Percentiles rank a stretch among this genome's conserved stretches.
phyloP scores from a whole-genome alignment of 1,284 basidiomycete genomes.

The Cryptococcus wingfieldii region DNA sequence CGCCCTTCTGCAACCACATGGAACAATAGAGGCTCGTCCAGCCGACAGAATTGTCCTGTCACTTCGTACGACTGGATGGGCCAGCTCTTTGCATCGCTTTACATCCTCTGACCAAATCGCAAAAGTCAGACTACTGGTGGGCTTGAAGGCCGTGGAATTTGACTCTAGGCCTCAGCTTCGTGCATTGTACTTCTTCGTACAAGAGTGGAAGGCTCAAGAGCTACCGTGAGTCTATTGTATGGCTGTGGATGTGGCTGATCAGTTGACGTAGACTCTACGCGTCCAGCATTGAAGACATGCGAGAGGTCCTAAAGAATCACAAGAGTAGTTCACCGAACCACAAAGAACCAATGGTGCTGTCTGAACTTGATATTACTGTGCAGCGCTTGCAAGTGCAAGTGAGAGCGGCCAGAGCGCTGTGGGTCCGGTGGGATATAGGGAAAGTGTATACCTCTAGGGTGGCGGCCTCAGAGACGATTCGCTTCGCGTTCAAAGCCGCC shows the following conservation, averaged over 20 bases:
- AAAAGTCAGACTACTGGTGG: slow-evolving; percentile 10
- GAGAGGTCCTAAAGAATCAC: background rate
- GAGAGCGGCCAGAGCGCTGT: slow-evolving; percentile 35
- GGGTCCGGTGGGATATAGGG: slow-evolving; percentile 42
- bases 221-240: slow-evolving; percentile 22
- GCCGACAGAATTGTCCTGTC: slow-evolving; percentile 12
- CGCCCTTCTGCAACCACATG: slow-evolving; percentile 6
- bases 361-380: slow-evolving; percentile 27
- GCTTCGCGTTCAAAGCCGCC: slow-evolving; percentile 30
- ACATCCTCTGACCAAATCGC: slow-evolving; percentile 3
- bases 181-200: slow-evolving; percentile 34
- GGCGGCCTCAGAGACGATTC: slow-evolving; percentile 7
- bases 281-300: slow-evolving; percentile 6
- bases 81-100: background rate
- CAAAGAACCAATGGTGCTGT: background rate
- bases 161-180: slow-evolving; percentile 37
- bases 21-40: background rate
- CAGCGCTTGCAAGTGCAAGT: slow-evolving; percentile 23
- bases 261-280: slow-evolving; percentile 18
- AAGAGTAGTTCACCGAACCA: background rate
- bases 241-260: slow-evolving; percentile 4
- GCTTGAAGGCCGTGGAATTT: slow-evolving; percentile 23
- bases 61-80: slow-evolving; percentile 5
- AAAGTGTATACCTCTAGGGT: slow-evolving; percentile 20
- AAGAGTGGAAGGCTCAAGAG: slow-evolving; percentile 33